Conservation (phyloP, 805 yeast genomes). For the Maudiozyma barnettii region DNA sequence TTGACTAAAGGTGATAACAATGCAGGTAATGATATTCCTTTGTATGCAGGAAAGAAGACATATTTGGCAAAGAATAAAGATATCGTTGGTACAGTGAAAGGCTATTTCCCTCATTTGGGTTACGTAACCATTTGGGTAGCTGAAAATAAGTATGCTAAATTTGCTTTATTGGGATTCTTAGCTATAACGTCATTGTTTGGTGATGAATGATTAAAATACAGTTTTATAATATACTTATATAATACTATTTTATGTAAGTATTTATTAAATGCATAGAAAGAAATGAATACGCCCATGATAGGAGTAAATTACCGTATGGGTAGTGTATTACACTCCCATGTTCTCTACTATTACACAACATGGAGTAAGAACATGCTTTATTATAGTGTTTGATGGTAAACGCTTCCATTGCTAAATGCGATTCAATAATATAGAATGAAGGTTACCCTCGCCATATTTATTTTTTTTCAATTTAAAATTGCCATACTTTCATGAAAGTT, state of each 20-base stretch:
- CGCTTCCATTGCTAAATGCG: too few relatives aligned
- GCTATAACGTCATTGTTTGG: conserved; percentile 60
- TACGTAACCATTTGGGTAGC: conserved; percentile 86
- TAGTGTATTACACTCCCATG: too few relatives aligned
- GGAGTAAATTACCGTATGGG: too few relatives aligned
- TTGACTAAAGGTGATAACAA: conserved; percentile 96
- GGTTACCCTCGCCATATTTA: too few relatives aligned
- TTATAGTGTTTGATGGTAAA: too few relatives aligned
- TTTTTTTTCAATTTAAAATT: too few relatives aligned
- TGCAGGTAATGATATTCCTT: conserved; percentile 78
- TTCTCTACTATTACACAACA: too few relatives aligned
- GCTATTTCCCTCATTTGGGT: conserved; percentile 81
- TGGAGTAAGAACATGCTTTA: too few relatives aligned
- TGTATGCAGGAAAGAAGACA: conserved; percentile 66
- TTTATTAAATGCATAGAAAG: neutral
- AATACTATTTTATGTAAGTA: too few relatives aligned
- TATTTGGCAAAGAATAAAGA: conserved; percentile 73
- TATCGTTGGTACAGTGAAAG: conserved; percentile 86
- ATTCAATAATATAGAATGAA: too few relatives aligned
- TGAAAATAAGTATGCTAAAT: conserved; percentile 78
- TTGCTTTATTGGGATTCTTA: conserved; percentile 63
- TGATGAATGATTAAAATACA: conserved; percentile 33
- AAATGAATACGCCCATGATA: neutral
- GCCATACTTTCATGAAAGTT: too few relatives aligned
- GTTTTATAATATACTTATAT: neutral